A percentile compares a stretch with the other conserved stretches of the same genome.
Evolutionary conservation across 352 stramenopile genomes (phyloP).

Genomic region (Globisporangium barbulae): DNA sequence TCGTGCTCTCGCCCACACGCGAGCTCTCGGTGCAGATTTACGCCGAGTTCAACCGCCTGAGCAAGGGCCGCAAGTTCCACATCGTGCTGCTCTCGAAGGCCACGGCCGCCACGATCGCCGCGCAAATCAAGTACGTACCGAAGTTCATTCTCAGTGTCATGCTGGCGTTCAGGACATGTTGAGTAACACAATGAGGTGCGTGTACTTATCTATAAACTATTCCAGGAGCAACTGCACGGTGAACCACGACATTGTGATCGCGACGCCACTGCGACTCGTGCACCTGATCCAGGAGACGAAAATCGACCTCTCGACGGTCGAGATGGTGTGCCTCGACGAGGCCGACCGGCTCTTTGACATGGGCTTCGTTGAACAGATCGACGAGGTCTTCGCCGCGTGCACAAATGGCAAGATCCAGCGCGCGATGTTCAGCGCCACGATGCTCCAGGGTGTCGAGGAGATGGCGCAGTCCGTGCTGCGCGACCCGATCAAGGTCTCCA

Average conservation of each 20-base stretch:
- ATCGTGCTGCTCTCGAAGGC: slow-evolving; percentile 92
- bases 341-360: slow-evolving; percentile 98
- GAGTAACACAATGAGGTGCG: neutral
- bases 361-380: slow-evolving; percentile 96
- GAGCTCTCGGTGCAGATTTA: slow-evolving; percentile 98
- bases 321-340: slow-evolving; percentile 98
- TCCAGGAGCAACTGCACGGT: slow-evolving; percentile 63
- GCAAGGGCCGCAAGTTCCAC: slow-evolving; percentile 83
- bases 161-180: neutral
- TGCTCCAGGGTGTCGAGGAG: slow-evolving; percentile 93
- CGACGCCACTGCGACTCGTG: slow-evolving; percentile 95
- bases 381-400: slow-evolving; percentile 94
- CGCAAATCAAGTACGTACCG: slow-evolving; percentile 56
- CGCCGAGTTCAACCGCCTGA: slow-evolving; percentile 92
- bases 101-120: slow-evolving; percentile 76
- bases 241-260: slow-evolving; percentile 95
- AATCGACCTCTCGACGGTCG: slow-evolving; percentile 83
- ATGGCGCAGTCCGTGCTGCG: slow-evolving; percentile 95
- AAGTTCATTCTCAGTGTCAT: neutral
- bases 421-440: slow-evolving; percentile 98
- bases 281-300: slow-evolving; percentile 82
- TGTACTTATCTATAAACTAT: slow-evolving; percentile 15
- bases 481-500: slow-evolving; percentile 95
- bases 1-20: slow-evolving; percentile 96
- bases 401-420: slow-evolving; percentile 87